Percentiles rank a stretch among this genome's conserved stretches.
These are phyloP conservation scores for Xylariaceae sp. DNA, from an alignment of 2,329 filamentous ascomycete species.

Conservation along the genomic window DNA sequence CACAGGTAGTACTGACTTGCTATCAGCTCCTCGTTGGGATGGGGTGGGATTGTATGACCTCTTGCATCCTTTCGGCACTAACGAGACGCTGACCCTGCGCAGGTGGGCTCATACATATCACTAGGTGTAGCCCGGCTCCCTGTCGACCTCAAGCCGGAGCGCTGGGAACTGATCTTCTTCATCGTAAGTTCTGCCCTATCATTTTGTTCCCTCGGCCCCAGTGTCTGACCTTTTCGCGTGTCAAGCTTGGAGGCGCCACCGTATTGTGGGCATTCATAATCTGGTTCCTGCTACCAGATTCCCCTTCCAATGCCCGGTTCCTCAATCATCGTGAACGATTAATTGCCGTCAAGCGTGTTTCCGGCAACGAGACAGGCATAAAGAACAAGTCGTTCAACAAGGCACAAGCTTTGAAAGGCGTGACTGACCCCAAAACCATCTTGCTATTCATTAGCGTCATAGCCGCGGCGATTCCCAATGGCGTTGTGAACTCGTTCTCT, in stretches of 20 bases:
- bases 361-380: constrained; percentile 32
- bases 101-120: constrained; percentile 29
- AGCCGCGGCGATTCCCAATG: constrained; percentile 27
- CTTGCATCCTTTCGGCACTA: neutral
- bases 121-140: constrained; percentile 30
- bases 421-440: constrained; percentile 30
- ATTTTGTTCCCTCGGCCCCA: no score
- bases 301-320: constrained; percentile 30
- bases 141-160: constrained; percentile 22
- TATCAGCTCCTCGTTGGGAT: no score
- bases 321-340: constrained; percentile 28
- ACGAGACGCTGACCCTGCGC: no score
- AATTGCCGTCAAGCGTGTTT: constrained; percentile 29
- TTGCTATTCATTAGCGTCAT: constrained; percentile 24
- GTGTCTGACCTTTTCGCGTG: neutral
- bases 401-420: constrained; percentile 25
- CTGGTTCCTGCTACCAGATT: constrained; percentile 30
- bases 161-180: constrained; percentile 33
- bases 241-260: constrained; percentile 30
- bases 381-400: constrained; percentile 32
- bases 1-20: no score
- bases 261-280: constrained; percentile 31
- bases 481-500: constrained; percentile 34
- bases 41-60: no score
- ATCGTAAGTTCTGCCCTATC: constrained; percentile 14